Conservation (phyloP, 2,329 filamentous ascomycete species). For the Curvularia sp. region DNA sequence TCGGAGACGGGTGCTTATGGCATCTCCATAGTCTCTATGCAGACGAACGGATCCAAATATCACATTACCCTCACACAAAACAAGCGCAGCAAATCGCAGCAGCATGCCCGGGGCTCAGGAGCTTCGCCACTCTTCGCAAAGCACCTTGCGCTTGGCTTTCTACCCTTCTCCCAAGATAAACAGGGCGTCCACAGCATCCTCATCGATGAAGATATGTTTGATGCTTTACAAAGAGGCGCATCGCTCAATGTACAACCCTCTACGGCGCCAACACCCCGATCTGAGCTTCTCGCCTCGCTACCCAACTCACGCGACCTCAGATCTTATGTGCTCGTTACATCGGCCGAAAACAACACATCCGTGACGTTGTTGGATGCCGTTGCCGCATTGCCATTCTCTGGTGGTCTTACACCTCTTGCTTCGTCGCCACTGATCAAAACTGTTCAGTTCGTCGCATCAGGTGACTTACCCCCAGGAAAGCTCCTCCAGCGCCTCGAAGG, state of each 20-base stretch:
- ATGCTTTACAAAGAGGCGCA: constrained; percentile 29
- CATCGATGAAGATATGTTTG: constrained; percentile 33
- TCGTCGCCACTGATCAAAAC: constrained; percentile 34
- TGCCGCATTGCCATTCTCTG: constrained; percentile 37
- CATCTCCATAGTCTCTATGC: constrained; percentile 31
- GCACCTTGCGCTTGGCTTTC: constrained; percentile 41
- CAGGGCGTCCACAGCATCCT: constrained; percentile 34
- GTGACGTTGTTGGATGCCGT: constrained; percentile 37
- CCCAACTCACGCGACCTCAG: constrained; percentile 29
- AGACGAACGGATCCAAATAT: constrained; percentile 23
- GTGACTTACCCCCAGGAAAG: constrained; percentile 35
- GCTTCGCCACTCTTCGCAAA: constrained; percentile 45
- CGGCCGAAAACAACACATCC: constrained; percentile 22
- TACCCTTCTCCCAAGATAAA: constrained; percentile 36
- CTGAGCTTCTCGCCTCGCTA: constrained; percentile 32
- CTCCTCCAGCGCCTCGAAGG: constrained; percentile 47
- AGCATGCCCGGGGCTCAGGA: constrained; percentile 32
- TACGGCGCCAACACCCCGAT: constrained; percentile 17
- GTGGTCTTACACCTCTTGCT: constrained; percentile 39
- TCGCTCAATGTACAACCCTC: constrained; percentile 24
- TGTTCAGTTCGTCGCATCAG: constrained; percentile 38
- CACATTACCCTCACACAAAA: constrained; percentile 35
- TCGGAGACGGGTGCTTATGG: constrained; percentile 36
- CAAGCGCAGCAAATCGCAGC: constrained; percentile 34
- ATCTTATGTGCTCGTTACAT: constrained; percentile 32